These are phyloP conservation scores for Coemansia sp. DNA, from an alignment of 192 early-diverging fungal species.

Conservation along the genomic window DNA sequence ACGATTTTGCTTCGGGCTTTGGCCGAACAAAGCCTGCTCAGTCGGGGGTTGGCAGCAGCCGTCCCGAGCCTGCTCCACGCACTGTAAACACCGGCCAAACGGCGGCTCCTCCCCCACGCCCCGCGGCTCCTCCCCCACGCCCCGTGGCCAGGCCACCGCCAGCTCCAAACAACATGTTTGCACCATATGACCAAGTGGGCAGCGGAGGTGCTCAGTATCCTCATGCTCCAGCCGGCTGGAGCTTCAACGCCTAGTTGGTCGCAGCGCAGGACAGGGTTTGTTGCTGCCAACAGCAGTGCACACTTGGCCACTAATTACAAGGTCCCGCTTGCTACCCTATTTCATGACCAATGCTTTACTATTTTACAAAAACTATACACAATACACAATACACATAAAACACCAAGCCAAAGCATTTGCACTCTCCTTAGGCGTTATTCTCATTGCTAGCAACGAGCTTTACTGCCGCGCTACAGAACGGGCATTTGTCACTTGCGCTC, in stretches of 20 bases:
- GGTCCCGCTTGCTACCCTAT: neutral
- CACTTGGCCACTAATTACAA: neutral
- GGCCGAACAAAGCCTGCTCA: neutral
- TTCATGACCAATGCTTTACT: neutral
- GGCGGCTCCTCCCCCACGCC: neutral
- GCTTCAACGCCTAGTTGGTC: neutral
- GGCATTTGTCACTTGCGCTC: conserved; percentile 80
- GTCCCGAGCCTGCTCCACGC: neutral
- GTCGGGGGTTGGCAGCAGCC: neutral
- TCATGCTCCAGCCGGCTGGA: neutral
- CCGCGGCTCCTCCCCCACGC: neutral
- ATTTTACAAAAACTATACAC: neutral
- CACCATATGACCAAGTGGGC: neutral
- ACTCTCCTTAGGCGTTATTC: neutral
- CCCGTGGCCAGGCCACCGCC: neutral
- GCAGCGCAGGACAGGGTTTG: neutral
- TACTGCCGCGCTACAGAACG: conserved; percentile 60
- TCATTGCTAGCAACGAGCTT: neutral
- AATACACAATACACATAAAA: neutral
- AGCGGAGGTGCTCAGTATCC: neutral
- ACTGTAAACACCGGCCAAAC: neutral
- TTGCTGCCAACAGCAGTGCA: neutral
- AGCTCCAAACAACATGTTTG: neutral
- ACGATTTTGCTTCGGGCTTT: neutral
- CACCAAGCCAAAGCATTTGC: neutral